These are phyloP conservation scores for Clonostachys rhizophaga DNA, from an alignment of 2,329 filamentous ascomycete species.

Conservation along the genomic window DNA sequence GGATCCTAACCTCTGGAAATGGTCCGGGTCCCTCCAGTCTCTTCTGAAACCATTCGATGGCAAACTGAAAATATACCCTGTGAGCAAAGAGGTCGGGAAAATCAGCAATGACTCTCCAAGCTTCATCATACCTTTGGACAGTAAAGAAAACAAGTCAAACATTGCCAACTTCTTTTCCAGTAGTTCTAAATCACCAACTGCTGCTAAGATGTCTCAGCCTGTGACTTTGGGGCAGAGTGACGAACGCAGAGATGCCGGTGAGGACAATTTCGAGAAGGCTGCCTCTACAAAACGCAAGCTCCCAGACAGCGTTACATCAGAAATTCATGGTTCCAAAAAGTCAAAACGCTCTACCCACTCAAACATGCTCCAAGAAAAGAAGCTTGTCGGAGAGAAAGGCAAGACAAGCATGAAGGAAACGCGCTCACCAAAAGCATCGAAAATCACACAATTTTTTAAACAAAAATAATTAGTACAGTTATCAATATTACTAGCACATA, in stretches of 20 bases:
- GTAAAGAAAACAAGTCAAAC: conserved; percentile 84
- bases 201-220: not conserved
- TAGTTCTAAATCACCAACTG: conserved; percentile 21
- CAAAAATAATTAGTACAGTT: too few species aligned
- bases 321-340: not conserved
- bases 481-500: too few species aligned
- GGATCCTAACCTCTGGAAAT: conserved; percentile 65
- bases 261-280: not conserved
- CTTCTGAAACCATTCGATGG: conserved; percentile 76
- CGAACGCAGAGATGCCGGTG: not conserved
- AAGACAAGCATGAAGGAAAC: too few species aligned
- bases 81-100: conserved; percentile 86
- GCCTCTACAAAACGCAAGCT: not conserved
- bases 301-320: not conserved
- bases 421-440: too few species aligned
- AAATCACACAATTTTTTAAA: too few species aligned
- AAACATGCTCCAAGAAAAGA: too few species aligned
- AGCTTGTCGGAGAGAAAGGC: too few species aligned
- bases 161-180: conserved; percentile 91
- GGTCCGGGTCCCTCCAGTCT: conserved; percentile 73
- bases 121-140: conserved; percentile 79
- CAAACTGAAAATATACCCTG: conserved; percentile 79
- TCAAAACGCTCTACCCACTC: too few species aligned
- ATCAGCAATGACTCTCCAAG: conserved; percentile 84
- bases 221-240: too few species aligned